Percentiles rank a stretch among this genome's conserved stretches.
Conservation (phyloP, 352 stramenopile genomes). For the Globisporangium barbulae region DNA sequence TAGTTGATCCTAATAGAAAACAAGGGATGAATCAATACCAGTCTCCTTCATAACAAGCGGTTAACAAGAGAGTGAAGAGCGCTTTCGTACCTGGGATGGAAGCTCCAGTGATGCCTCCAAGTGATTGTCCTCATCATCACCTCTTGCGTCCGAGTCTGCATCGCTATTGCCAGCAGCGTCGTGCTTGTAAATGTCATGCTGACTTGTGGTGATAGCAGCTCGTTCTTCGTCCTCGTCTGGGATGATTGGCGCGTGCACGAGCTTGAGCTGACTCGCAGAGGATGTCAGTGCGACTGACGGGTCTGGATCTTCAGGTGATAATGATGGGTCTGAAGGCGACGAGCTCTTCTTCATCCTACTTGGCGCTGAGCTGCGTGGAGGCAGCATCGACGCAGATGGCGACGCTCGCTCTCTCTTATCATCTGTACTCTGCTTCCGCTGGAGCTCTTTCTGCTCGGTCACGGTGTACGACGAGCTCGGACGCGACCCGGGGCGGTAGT, state of each 20-base stretch:
- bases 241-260: constrained; percentile 36
- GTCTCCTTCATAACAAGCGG: background rate
- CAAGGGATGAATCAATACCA: background rate
- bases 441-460: constrained; percentile 36
- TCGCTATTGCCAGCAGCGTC: background rate
- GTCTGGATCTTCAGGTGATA: constrained; percentile 5
- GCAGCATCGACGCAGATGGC: constrained; percentile 13
- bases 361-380: constrained; percentile 10
- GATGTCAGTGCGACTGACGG: background rate
- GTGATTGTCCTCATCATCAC: constrained; percentile 22
- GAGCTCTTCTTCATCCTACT: constrained; percentile 11
- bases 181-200: too few species aligned
- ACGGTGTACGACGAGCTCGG: constrained; percentile 65
- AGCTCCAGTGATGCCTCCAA: constrained; percentile 49
- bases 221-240: constrained; percentile 14
- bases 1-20: constrained; percentile 25
- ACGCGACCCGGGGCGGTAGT: constrained; percentile 64
- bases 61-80: background rate
- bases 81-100: constrained; percentile 31
- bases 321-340: background rate
- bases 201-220: background rate
- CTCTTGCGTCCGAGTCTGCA: background rate
- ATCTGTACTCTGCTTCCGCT: constrained; percentile 14
- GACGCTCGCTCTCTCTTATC: constrained; percentile 12
- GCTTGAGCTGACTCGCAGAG: constrained; percentile 27